Evolutionary conservation across 768 basidiomycete species (phyloP), one percentile per base, ranked within the genome.

Genomic region (Tubosaeta brunneosetosa): DNA sequence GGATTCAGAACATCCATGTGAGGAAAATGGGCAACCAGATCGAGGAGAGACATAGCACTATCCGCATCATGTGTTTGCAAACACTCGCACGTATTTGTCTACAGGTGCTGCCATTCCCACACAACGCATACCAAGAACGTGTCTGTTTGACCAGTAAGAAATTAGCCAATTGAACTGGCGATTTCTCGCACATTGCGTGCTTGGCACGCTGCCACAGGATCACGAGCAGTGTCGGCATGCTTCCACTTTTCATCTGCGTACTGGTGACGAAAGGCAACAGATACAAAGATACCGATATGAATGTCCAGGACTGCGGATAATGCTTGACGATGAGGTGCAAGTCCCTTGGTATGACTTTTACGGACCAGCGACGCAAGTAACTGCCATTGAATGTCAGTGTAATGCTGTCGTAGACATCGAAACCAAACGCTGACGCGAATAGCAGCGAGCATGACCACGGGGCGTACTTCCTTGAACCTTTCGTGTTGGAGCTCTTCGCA

Each of bases 401-500:
- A 17, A 58, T 37, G 17, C 14, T 34, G 49, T 47, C 22, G 49
- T 25, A 27, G 13, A 55, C 25, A 34, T 50, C 16, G 27, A 40
- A 43, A 34, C 8, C 55, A 49, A 37, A 37, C 22, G 73, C 86
- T 71, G 63, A 92, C 94, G 58, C 77, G 75, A 41, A 83, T 70
- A 3, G 85, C 85, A 29, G 78, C 72, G 26, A 74, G 64, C 70
- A 92, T 81, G 16, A 84, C 78, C 22, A 71, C 69, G 1, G 88
- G 83, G 14, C 86, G 78, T 19, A 80, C 70, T 25, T 74, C 71
- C 45, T 74, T 68, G 63, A 89, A 87, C 4, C 88, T 78, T 51
- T 84, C 81, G 57, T 92, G 89, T 63, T 94, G 92, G n/a, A 89
- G 68, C 57, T 90, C 85, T 63, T 88, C 89, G 65, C 85, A 88